Evolutionary conservation across 2,329 filamentous ascomycete genomes (phyloP).

Genomic region (Aspergillus fumigatus): DNA sequence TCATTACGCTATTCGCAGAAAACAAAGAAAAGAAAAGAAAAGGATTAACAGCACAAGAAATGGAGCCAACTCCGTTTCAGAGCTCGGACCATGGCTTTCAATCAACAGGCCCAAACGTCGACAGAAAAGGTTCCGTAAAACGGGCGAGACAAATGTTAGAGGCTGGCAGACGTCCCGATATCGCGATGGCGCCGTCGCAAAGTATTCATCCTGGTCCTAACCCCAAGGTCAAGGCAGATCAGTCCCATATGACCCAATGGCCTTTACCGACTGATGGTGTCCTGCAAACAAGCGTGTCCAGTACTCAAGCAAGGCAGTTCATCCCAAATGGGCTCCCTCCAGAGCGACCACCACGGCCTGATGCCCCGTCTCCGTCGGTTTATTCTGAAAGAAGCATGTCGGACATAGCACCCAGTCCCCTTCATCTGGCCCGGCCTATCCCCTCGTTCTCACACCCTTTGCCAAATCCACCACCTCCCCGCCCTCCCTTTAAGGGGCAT

Average conservation of each 20-base stretch:
- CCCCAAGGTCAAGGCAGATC: conserved; percentile 11
- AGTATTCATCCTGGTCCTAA: conserved; percentile 8
- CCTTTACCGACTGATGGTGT: conserved; percentile 38
- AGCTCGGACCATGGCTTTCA: conserved; percentile 9
- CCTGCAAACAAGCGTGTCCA: conserved; percentile 18
- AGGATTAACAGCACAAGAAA: not conserved
- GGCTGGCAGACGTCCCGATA: conserved; percentile 25
- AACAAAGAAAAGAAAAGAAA: no score
- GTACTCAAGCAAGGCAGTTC: conserved; percentile 22
- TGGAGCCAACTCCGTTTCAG: not conserved
- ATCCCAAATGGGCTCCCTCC: conserved; percentile 36
- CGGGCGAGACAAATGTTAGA: conserved; percentile 32
- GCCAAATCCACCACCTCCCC: conserved; percentile 14
- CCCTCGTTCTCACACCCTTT: conserved; percentile 28
- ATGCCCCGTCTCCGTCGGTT: conserved; percentile 35
- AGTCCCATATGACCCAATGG: conserved; percentile 43
- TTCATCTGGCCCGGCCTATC: conserved; percentile 17
- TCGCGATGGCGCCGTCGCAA: conserved; percentile 10
- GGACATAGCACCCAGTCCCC: conserved; percentile 21
- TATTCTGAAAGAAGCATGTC: conserved; percentile 28
- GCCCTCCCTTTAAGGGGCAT: conserved; percentile 14
- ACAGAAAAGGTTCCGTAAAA: conserved; percentile 32
- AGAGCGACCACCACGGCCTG: conserved; percentile 39
- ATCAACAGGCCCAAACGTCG: conserved; percentile 3
- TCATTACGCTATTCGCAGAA: not conserved